Percentiles rank a stretch among this genome's conserved stretches.
Evolutionary conservation across 305 asterid genomes (phyloP).

Genomic region (Fraxinus ornus): DNA sequence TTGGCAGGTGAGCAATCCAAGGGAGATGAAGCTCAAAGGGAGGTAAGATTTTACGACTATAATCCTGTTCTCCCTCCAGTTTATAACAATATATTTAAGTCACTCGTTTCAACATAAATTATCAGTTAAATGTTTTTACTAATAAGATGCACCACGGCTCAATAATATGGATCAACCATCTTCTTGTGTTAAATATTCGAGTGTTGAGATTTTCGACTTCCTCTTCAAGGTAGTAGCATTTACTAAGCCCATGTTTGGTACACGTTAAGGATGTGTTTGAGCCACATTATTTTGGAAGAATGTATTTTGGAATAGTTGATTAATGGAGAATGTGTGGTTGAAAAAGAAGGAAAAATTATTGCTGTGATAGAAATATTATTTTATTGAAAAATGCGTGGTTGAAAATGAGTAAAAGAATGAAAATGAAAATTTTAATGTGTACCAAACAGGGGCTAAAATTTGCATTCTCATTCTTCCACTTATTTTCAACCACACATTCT

Average conservation of each 20-base stretch:
- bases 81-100: background rate
- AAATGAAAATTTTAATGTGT: no score
- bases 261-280: no score
- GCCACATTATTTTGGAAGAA: no score
- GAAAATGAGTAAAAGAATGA: no score
- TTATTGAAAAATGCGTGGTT: no score
- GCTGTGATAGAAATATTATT: no score
- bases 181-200: background rate
- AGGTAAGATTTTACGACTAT: conserved; percentile 32
- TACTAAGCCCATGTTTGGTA: background rate
- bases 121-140: background rate
- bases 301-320: no score
- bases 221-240: background rate
- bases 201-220: background rate
- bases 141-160: background rate
- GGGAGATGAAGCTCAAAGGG: conserved; percentile 47
- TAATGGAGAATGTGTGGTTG: no score
- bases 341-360: no score
- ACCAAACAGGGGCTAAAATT: no score
- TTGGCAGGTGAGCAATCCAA: conserved; percentile 62
- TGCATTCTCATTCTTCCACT: no score
- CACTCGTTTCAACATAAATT: background rate
- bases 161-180: background rate
- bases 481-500: no score
- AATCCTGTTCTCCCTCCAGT: background rate